Percentiles rank a stretch among this genome's conserved stretches.
phyloP scores from a whole-genome alignment of 176 grass and related monocot genomes.

The Aechmea fasciata region DNA sequence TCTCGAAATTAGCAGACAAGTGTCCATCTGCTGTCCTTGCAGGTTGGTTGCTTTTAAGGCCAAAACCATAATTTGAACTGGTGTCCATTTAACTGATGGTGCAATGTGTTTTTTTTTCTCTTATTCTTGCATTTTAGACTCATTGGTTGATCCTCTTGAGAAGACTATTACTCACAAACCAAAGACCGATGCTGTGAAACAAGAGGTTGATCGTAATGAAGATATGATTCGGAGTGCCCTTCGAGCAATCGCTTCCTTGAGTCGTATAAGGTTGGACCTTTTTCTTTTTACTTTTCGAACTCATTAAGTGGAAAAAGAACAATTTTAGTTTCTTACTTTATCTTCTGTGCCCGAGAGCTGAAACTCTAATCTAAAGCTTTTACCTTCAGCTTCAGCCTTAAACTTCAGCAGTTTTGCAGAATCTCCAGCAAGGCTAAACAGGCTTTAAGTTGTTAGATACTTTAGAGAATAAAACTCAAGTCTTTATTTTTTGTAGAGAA shows the following conservation, averaged over 20 bases:
- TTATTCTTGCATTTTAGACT: slow-evolving; percentile 60
- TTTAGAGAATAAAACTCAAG: too few relatives aligned
- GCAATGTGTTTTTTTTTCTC: slow-evolving; percentile 16
- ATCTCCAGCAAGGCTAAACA: too few relatives aligned
- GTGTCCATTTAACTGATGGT: neutral
- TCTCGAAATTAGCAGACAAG: slow-evolving; percentile 97
- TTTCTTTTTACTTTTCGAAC: neutral
- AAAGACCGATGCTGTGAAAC: slow-evolving; percentile 94
- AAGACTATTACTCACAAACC: slow-evolving; percentile 86
- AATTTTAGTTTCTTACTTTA: neutral
- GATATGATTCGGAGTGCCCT: slow-evolving; percentile 99
- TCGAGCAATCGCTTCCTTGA: slow-evolving; percentile 74
- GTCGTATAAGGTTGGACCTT: slow-evolving; percentile 51
- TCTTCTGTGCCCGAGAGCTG: neutral
- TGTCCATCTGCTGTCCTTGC: slow-evolving; percentile 92
- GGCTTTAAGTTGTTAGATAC: too few relatives aligned
- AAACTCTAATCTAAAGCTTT: neutral
- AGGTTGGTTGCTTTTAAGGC: slow-evolving; percentile 33
- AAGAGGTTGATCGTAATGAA: slow-evolving; percentile 92
- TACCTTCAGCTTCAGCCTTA: too few relatives aligned
- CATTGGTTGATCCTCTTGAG: slow-evolving; percentile 84
- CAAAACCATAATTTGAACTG: neutral
- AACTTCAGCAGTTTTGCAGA: too few relatives aligned
- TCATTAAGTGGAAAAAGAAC: neutral
- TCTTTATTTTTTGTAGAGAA: too few relatives aligned